These are phyloP conservation scores for Lachancea quebecensis DNA, from an alignment of 805 yeast species.

Conservation along the genomic window DNA sequence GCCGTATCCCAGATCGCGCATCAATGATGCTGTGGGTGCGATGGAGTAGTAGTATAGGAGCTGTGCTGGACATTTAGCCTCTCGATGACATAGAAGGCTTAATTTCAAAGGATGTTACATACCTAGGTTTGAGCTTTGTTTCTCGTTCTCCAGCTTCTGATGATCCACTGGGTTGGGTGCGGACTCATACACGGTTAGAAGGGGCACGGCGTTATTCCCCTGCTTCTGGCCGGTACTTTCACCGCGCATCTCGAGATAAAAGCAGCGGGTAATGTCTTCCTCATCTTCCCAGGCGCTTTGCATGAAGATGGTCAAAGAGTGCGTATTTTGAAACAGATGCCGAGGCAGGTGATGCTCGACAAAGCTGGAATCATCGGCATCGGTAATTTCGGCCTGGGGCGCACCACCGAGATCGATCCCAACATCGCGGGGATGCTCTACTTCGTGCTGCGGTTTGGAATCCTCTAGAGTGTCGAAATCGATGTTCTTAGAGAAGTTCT, in stretches of 20 bases:
- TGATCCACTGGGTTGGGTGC: constrained; percentile 94
- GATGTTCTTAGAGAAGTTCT: constrained; percentile 52
- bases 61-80: too few species aligned
- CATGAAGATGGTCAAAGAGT: constrained; percentile 59
- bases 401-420: constrained; percentile 36
- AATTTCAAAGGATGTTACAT: constrained; percentile 2
- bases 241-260: constrained; percentile 77
- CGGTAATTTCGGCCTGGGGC: constrained; percentile 19
- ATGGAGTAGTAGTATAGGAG: too few species aligned
- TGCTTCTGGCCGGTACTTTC: constrained; percentile 35
- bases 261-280: constrained; percentile 51
- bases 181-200: constrained; percentile 73
- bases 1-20: too few species aligned
- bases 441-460: constrained; percentile 41
- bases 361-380: constrained; percentile 45
- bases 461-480: constrained; percentile 62
- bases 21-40: too few species aligned
- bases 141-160: constrained; percentile 33
- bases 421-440: constrained; percentile 56
- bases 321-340: constrained; percentile 61
- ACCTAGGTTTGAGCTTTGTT: constrained; percentile 13
- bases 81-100: too few species aligned
- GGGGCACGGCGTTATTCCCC: constrained; percentile 38
- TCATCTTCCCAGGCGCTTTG: constrained; percentile 59
- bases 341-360: constrained; percentile 81